Evolutionary conservation across 805 yeast species (phyloP), one percentile per base, ranked within the genome.

Genomic region (Pichia scutulata): DNA sequence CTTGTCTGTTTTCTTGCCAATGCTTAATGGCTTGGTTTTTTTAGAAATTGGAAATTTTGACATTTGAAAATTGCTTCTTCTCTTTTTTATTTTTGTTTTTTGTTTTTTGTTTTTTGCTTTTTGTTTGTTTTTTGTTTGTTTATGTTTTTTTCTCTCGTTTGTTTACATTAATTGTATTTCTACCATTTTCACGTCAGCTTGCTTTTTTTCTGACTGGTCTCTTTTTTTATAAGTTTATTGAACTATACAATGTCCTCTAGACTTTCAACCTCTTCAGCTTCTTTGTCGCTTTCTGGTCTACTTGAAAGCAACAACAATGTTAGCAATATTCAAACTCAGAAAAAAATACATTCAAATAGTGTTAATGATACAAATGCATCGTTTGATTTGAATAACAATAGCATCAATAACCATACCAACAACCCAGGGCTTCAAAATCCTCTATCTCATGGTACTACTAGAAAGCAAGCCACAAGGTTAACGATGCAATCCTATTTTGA

Each of bases 401-500:
- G n/a, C 28, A 39, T 9, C 3, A n/a, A 5, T 16, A 36, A 24
- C 28, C 25, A 45, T 33, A n/a, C 9, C 7, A 16, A 16, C 30
- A 18, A 21, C 9, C 41, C 18, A n/a, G 39, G 21, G 18, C 41
- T 46, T 18, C 28, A 26, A 18, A 47, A 41, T 14, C 50, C 33
- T 18, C 18, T 24, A 4, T 44, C 51, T 6, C 24, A 41, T 23
- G 33, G 8, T 19, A 10, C 18, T 16, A 14, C 22, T 18, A 16
- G 21, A n/a, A 39, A 16, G 22, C 26, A 13, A 19, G 19, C 46
- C 3, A 9, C 46, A 14, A 37, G 49, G 9, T 10, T 50, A 39
- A 50, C 48, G 13, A 50, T 50, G 52, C 52, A 50, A 25, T 46
- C 49, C 22, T 50, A 36, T 23, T 50, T 50, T n/a, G 49, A 50